Base-by-base conservation (phyloP, 2,329 filamentous ascomycete genomes). In the Fusarium albosuccineum region DNA sequence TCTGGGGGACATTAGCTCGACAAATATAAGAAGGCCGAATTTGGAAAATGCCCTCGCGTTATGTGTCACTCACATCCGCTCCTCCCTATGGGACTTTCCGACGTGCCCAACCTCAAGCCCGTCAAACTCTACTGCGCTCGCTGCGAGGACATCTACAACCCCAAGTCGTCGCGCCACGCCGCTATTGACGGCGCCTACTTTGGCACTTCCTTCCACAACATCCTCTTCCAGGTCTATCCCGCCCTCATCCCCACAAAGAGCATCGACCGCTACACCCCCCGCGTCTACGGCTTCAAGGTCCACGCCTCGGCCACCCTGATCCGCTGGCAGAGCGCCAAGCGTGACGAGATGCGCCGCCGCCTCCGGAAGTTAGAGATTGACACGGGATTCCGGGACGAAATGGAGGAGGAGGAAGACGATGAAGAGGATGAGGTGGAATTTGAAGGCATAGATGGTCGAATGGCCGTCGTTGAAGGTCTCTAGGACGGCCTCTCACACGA, bases 131-230 rank as follows among this genome's bases (percentile, higher is more conserved):
- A 97, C 87, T 99, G 96, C 81, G 90, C 92, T 48, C 93, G 94
- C 73, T 99, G 96, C 84, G 96, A 99, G 85, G 96, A 99, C 79
- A 91, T 97, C 62, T 99, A 99, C 86, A 98, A 98, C 81, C 96
- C 96, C 44, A 99, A 99, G 80, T 98, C 96, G 4, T 95, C 93
- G 17, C 93, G 96, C 29, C 96, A 99, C 81, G 94, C 94, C 51
- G 88, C 92, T 61, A 97, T 99, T 75, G 96, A 99, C 78, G 96
- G 96, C 67, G 96, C 96, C 68, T 99, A 98, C 85, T 99, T 99
- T 73, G 96, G 96, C 72, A 94, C 95, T 48, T 97, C 93, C 3
- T 99, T 99, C 85, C 95, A 97, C 85, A 97, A 97, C 82, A 97
- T 99, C 80, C 89, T 99, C 66, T 98, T 99, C 84, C 96, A 99